A percentile compares a stretch with the other conserved stretches of the same genome.
These are phyloP conservation scores for Ustilago nuda DNA, from an alignment of 1,284 basidiomycete species.

Conservation along the genomic window DNA sequence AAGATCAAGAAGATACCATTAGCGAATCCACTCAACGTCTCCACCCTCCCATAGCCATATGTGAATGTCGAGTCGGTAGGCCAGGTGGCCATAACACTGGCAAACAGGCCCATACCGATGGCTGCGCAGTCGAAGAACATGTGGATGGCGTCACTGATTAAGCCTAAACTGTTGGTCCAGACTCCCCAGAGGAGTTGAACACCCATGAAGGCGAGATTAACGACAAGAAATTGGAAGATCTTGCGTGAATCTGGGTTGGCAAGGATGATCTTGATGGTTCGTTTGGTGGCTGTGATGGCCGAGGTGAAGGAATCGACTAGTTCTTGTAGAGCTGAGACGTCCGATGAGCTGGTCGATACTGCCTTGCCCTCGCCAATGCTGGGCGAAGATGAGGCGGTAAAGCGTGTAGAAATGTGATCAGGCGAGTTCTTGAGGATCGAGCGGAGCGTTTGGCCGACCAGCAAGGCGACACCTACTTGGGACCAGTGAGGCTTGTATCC, in stretches of 20 bases:
- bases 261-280: slow-evolving; percentile 81
- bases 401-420: slow-evolving; percentile 52
- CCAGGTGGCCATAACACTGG: slow-evolving; percentile 98
- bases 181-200: slow-evolving; percentile 76
- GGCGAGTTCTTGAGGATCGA: slow-evolving; percentile 64
- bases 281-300: slow-evolving; percentile 47
- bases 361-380: slow-evolving; percentile 11
- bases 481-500: slow-evolving; percentile 41
- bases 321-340: slow-evolving; percentile 46
- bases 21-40: slow-evolving; percentile 96
- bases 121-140: slow-evolving; percentile 99
- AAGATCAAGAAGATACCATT: slow-evolving; percentile 97
- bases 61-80: slow-evolving; percentile 92
- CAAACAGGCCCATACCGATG: slow-evolving; percentile 93
- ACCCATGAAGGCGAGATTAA: slow-evolving; percentile 96
- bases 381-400: slow-evolving; percentile 18
- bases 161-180: slow-evolving; percentile 95
- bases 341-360: slow-evolving; percentile 24
- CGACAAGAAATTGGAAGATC: slow-evolving; percentile 95
- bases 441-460: slow-evolving; percentile 58
- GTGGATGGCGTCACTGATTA: slow-evolving; percentile 98
- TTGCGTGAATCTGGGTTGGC: slow-evolving; percentile 90
- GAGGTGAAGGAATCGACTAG: slow-evolving; percentile 30
- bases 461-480: slow-evolving; percentile 41
- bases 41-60: slow-evolving; percentile 98